phyloP scores from a whole-genome alignment of 495 filamentous ascomycete genomes.

The Lophiotrema nucula region DNA sequence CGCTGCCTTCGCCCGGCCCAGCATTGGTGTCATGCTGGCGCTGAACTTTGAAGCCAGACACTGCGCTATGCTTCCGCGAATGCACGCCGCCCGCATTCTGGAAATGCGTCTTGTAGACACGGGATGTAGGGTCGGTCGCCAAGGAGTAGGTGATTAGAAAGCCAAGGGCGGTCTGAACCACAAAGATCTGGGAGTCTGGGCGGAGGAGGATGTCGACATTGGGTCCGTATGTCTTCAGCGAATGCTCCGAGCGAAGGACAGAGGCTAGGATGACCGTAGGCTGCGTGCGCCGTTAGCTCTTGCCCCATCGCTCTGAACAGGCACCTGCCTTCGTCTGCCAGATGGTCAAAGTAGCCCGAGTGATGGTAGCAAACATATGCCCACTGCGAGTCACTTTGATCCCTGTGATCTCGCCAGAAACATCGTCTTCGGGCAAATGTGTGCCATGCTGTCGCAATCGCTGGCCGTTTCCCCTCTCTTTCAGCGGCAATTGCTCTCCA shows the following conservation, averaged over 20 bases:
- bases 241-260: constrained; percentile 74
- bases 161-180: constrained; percentile 83
- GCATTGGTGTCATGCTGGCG: constrained; percentile 44
- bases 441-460: neutral
- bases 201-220: constrained; percentile 83
- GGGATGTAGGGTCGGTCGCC: constrained; percentile 74
- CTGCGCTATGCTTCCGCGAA: constrained; percentile 65
- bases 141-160: constrained; percentile 94
- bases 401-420: constrained; percentile 55
- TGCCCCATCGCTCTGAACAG: neutral
- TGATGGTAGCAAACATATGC: constrained; percentile 86
- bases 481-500: no score
- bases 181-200: constrained; percentile 86
- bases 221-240: constrained; percentile 77
- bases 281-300: constrained; percentile 46
- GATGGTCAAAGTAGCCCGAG: constrained; percentile 72
- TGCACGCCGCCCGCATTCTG: constrained; percentile 64
- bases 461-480: no score
- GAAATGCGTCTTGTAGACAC: constrained; percentile 81
- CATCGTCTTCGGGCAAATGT: constrained; percentile 23
- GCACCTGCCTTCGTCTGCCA: constrained; percentile 89
- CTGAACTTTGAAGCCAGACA: constrained; percentile 54
- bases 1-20: constrained; percentile 71
- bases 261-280: constrained; percentile 85
- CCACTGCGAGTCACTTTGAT: constrained; percentile 78